Conservation (phyloP, 345 rosid genomes). For the Eucalyptus sp. region DNA sequence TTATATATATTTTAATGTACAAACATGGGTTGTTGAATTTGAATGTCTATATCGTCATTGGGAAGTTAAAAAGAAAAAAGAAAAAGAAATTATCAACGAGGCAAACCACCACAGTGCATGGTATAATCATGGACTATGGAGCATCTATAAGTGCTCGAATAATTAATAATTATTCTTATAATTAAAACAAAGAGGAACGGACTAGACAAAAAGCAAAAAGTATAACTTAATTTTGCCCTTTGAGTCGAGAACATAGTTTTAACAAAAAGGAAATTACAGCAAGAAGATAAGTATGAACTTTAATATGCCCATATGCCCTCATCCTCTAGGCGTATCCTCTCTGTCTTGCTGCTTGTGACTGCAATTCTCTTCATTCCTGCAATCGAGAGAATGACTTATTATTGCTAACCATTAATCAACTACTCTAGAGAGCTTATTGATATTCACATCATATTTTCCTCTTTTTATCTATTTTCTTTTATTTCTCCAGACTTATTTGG, state of each 20-base stretch:
- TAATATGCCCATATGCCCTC: not conserved
- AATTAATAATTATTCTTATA: no score
- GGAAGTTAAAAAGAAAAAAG: rapidly evolving
- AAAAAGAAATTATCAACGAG: not conserved
- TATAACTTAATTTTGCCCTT: no score
- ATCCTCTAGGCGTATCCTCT: not conserved
- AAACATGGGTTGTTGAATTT: not conserved
- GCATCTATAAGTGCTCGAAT: no score
- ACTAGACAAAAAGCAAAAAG: no score
- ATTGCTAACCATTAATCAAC: not conserved
- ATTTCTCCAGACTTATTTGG: not conserved
- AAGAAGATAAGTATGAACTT: not conserved
- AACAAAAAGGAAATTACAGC: not conserved
- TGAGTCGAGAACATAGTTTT: no score
- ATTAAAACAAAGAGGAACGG: no score
- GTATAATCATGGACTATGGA: not conserved
- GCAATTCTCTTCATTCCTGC: not conserved
- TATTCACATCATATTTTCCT: not conserved
- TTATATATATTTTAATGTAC: not conserved
- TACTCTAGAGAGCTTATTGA: not conserved
- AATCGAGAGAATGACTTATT: not conserved
- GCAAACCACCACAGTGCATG: not conserved
- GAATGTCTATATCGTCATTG: not conserved
- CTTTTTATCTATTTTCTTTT: not conserved
- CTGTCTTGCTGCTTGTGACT: not conserved